Evolutionary conservation across 176 grass and related monocot genomes (phyloP).

Genomic region (Thinopyrum elongatum): DNA sequence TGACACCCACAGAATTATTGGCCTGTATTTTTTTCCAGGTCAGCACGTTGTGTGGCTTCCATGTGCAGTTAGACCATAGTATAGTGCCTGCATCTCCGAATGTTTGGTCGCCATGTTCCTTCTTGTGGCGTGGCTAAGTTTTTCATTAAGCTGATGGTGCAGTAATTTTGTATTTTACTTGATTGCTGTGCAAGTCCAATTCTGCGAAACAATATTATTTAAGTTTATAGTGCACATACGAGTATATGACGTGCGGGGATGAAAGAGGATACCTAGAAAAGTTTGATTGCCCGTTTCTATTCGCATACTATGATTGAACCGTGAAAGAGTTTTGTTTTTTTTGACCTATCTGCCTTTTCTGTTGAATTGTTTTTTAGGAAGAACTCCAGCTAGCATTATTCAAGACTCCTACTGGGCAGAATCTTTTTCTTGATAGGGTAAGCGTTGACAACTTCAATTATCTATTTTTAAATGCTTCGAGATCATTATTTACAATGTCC

Average conservation of each 20-base stretch:
- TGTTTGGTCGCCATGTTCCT: background rate
- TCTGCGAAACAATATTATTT: too few species aligned
- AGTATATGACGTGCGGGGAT: too few species aligned
- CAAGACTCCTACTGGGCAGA: constrained; percentile 53
- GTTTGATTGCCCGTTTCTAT: background rate
- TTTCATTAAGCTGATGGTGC: background rate
- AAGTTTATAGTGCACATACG: too few species aligned
- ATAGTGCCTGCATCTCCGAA: background rate
- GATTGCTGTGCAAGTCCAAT: background rate
- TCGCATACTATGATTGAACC: background rate
- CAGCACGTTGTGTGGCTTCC: background rate
- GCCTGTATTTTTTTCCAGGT: constrained; percentile 15
- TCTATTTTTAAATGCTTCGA: background rate
- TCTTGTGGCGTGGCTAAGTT: background rate
- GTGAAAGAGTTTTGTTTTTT: constrained; percentile 1
- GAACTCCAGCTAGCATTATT: constrained; percentile 82
- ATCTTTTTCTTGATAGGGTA: constrained; percentile 90
- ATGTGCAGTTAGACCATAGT: background rate
- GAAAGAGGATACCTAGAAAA: too few species aligned
- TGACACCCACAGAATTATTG: too few species aligned
- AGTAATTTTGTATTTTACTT: background rate
- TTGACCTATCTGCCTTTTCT: background rate
- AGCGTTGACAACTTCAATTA: constrained; percentile 2
- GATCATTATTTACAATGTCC: constrained; percentile 8
- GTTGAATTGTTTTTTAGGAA: constrained; percentile 49